Base-by-base conservation (phyloP, 2,329 filamentous ascomycete genomes). In the Phaeophleospora eucalypticola region DNA sequence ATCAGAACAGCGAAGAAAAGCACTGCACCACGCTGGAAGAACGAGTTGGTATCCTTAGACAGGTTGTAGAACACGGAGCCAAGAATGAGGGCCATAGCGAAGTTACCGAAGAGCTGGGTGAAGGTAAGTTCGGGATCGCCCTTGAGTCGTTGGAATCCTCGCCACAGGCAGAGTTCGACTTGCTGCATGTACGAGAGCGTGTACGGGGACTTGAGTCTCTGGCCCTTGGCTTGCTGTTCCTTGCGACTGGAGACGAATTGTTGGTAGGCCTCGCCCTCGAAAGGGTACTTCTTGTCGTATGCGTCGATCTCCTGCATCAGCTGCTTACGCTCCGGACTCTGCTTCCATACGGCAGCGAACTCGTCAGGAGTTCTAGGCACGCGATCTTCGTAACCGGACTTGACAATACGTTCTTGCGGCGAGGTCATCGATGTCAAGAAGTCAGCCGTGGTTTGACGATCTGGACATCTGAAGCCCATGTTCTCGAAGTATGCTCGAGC, bases 1-100 rank as follows among this genome's bases (percentile, higher is more conserved):
- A 93, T 83, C 50, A 95, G 74, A 61, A 89, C 83, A 57, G 87
- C 87, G 63, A 95, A 93, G 79, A 95, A 95, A 43, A 95, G 74
- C 18, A 95, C 75, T 36, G 86, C 83, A 54, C 86, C 87, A 51
- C 89, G 82, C 59, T 81, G 78, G 71, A 83, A 94, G 74, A 95
- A 94, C 60, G 83, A 88, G 15, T 67, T 62, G 0, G 87, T 85
- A n/a, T 73, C 75, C 1, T 74, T 61, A 20, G 78, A 65, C 32
- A 94, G 69, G 65, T 94, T 85, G 74, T 80, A 95, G 69, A 93
- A 95, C 56, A 95, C 83, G 54, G 83, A 85, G 43, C 84, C 75
- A 50, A 95, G 81, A 62, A 95, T 85, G 53, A 95, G 74, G 46
- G 86, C 77, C 80, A 91, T 86, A 56, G 80, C 69, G 38, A 83